Conservation (phyloP, 1,284 basidiomycete species). For the Quambalaria eucalypti region DNA sequence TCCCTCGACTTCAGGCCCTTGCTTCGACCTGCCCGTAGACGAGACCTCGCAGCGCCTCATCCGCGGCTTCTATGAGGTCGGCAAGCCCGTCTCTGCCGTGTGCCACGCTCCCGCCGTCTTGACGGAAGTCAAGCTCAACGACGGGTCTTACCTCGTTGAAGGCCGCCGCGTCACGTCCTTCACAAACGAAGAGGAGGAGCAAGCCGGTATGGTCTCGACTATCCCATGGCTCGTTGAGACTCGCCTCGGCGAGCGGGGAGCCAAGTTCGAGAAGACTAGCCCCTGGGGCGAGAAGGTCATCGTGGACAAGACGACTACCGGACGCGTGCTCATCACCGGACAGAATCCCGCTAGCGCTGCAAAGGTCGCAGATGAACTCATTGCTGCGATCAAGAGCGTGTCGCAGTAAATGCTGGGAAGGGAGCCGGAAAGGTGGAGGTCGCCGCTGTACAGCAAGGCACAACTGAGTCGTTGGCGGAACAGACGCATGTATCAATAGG, state of each 20-base stretch:
- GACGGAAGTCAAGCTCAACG: conserved; percentile 28
- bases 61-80: conserved; percentile 25
- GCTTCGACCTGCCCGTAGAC: conserved; percentile 34
- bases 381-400: conserved; percentile 17
- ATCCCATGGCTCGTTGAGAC: conserved; percentile 67
- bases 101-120: conserved; percentile 34
- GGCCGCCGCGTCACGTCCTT: conserved; percentile 60
- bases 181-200: conserved; percentile 62
- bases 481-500: too few species aligned
- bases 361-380: conserved; percentile 19
- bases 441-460: neutral
- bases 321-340: conserved; percentile 55
- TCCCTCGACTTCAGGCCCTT: conserved; percentile 8
- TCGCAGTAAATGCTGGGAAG: neutral
- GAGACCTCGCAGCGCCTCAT: conserved; percentile 23
- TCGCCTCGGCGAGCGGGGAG: conserved; percentile 58
- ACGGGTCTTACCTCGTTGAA: conserved; percentile 49
- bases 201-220: conserved; percentile 47
- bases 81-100: conserved; percentile 28
- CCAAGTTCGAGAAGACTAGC: conserved; percentile 52
- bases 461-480: too few species aligned
- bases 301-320: conserved; percentile 44
- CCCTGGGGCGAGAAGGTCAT: conserved; percentile 55
- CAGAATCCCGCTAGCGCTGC: conserved; percentile 44
- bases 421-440: neutral